A percentile compares a stretch with the other conserved stretches of the same genome.
Evolutionary conservation across 306 rosid species (phyloP).

Genomic region (Dryas octopetala): DNA sequence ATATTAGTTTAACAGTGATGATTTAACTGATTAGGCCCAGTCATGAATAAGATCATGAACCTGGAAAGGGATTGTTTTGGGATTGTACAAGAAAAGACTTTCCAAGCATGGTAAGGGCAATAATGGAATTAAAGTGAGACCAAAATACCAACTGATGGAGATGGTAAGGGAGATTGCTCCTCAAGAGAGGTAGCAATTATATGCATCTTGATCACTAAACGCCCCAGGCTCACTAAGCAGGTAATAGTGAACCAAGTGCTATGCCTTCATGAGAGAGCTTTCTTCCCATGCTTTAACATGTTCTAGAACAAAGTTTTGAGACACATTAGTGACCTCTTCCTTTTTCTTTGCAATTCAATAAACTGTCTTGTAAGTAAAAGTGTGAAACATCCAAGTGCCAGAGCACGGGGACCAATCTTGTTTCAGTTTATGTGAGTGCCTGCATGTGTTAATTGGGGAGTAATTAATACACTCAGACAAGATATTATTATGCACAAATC

Average conservation of each 20-base stretch:
- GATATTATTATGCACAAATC: no score
- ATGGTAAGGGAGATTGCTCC: constrained; percentile 79
- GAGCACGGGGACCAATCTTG: not conserved
- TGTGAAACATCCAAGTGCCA: not conserved
- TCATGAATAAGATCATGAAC: no score
- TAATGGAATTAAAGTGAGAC: constrained; percentile 49
- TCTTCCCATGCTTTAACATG: not conserved
- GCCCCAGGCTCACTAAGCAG: constrained; percentile 25
- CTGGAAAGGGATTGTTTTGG: constrained; percentile 67
- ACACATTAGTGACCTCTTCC: not conserved
- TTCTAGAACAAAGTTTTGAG: constrained; percentile 10
- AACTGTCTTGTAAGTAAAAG: not conserved
- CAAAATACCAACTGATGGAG: constrained; percentile 73
- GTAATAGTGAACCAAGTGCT: constrained; percentile 21
- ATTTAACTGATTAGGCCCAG: no score
- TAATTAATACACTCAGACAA: no score
- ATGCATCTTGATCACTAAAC: constrained; percentile 58
- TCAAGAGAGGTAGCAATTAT: constrained; percentile 67
- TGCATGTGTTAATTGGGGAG: no score
- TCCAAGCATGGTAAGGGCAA: constrained; percentile 49
- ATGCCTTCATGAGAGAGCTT: constrained; percentile 23
- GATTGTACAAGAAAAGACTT: constrained; percentile 38
- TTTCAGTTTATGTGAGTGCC: not conserved
- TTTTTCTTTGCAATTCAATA: constrained; percentile 8
- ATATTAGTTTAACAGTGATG: no score